phyloP scores from a whole-genome alignment of 345 rosid genomes.

The Syzygium aqueum region DNA sequence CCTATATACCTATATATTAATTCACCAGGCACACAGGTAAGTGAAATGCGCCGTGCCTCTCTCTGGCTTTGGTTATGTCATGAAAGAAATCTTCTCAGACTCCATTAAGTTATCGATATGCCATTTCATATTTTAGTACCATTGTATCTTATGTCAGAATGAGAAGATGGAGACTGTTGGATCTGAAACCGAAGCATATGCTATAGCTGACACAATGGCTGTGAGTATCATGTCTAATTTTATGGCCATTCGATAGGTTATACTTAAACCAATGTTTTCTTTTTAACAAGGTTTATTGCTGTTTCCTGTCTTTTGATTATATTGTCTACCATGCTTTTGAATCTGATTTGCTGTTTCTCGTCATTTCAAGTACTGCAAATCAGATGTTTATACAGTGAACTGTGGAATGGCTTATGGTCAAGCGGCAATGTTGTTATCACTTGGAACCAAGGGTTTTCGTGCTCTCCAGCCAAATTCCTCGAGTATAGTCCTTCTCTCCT shows the following conservation, averaged over 20 bases:
- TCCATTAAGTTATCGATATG: not conserved
- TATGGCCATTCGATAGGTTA: not conserved
- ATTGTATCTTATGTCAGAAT: slow-evolving; percentile 27
- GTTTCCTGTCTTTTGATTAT: not conserved
- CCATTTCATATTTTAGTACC: not conserved
- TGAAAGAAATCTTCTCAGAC: not conserved
- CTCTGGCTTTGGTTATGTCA: not conserved
- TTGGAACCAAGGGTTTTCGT: slow-evolving; percentile 75
- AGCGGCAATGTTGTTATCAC: slow-evolving; percentile 88
- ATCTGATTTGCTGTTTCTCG: not conserved
- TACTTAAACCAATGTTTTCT: not conserved
- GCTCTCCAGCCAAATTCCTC: slow-evolving; percentile 64
- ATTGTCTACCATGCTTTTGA: slow-evolving; percentile 2
- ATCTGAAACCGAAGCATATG: slow-evolving; percentile 88
- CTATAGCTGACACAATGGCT: slow-evolving; percentile 71
- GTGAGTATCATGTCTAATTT: slow-evolving; percentile 38
- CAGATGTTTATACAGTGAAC: slow-evolving; percentile 68
- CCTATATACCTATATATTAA: slow-evolving; percentile 82
- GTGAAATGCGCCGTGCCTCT: not conserved
- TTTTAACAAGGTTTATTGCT: not conserved
- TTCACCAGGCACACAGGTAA: slow-evolving; percentile 83
- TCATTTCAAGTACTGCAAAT: slow-evolving; percentile 47
- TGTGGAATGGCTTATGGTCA: slow-evolving; percentile 89
- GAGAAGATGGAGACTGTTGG: slow-evolving; percentile 85
- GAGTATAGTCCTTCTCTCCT: slow-evolving; percentile 35